These are phyloP conservation scores for Polyporus arcularius DNA, from an alignment of 768 basidiomycete species.

Conservation along the genomic window DNA sequence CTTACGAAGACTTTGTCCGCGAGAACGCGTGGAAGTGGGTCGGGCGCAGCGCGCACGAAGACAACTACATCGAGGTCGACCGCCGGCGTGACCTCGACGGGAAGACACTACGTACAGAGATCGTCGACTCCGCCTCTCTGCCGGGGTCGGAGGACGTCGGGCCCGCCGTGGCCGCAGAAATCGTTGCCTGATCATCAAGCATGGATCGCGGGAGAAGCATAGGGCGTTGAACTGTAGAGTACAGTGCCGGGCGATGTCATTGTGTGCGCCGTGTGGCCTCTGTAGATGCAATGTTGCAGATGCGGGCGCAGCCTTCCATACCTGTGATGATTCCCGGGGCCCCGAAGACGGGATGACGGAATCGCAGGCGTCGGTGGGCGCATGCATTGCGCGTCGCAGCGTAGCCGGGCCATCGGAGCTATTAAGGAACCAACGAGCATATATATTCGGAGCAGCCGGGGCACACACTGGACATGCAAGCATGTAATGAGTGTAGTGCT, in stretches of 20 bases:
- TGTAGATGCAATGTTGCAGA: neutral
- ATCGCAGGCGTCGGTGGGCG: neutral
- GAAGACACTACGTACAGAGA: conserved; percentile 26
- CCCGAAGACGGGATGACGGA: no score
- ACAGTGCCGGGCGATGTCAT: neutral
- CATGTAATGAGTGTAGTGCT: neutral
- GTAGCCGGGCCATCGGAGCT: no score
- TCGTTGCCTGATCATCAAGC: neutral
- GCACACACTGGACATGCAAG: neutral
- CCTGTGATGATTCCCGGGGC: neutral
- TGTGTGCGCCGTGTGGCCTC: neutral
- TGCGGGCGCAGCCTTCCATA: neutral
- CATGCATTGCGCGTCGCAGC: neutral
- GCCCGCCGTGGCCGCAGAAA: neutral
- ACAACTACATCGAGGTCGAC: conserved; percentile 57
- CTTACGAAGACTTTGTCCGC: conserved; percentile 76
- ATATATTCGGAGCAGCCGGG: neutral
- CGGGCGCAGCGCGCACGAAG: conserved; percentile 38
- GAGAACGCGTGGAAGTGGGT: conserved; percentile 83
- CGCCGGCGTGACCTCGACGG: conserved; percentile 44
- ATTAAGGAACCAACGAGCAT: neutral
- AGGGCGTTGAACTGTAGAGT: neutral
- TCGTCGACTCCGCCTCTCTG: conserved; percentile 4
- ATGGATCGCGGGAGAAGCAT: neutral
- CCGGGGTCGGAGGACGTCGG: neutral